Percentiles rank a stretch among this genome's conserved stretches.
These are phyloP conservation scores for Loxodes magnus DNA, from an alignment of 73 alveolate genomes.

Conservation along the genomic window DNA sequence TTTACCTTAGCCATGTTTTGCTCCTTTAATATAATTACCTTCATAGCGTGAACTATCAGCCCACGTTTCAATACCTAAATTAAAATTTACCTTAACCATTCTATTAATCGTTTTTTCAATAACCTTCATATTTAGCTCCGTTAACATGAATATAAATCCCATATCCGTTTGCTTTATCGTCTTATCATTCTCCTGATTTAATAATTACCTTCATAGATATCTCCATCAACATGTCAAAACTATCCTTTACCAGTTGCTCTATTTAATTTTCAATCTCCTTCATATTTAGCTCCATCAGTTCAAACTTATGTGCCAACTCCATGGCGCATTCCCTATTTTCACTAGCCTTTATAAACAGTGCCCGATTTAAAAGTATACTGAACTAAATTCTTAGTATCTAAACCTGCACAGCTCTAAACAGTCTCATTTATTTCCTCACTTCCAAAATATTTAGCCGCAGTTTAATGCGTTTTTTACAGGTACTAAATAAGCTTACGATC, in stretches of 20 bases:
- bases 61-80: slow-evolving; percentile 30
- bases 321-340: slow-evolving; percentile 66
- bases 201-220: slow-evolving; percentile 70
- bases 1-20: slow-evolving; percentile 30
- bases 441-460: too few species aligned
- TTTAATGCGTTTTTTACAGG: too few species aligned
- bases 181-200: slow-evolving; percentile 48
- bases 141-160: slow-evolving; percentile 43
- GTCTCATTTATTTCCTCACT: too few species aligned
- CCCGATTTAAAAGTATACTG: too few species aligned
- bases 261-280: slow-evolving; percentile 51
- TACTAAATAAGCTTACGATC: too few species aligned
- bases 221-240: slow-evolving; percentile 68
- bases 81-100: slow-evolving; percentile 33
- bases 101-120: slow-evolving; percentile 35
- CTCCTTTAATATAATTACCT: slow-evolving; percentile 34
- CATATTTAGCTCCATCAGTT: slow-evolving; percentile 72
- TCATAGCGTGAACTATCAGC: slow-evolving; percentile 28
- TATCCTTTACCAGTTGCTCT: slow-evolving; percentile 71
- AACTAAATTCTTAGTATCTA: too few species aligned
- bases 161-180: slow-evolving; percentile 54
- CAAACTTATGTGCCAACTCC: slow-evolving; percentile 69
- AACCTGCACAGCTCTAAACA: too few species aligned
- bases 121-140: slow-evolving; percentile 41
- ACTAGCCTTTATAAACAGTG: slow-evolving; percentile 70